A percentile compares a stretch with the other conserved stretches of the same genome.
Conservation (phyloP, 2,329 filamentous ascomycete species). For the Coniochaeta sp. region DNA sequence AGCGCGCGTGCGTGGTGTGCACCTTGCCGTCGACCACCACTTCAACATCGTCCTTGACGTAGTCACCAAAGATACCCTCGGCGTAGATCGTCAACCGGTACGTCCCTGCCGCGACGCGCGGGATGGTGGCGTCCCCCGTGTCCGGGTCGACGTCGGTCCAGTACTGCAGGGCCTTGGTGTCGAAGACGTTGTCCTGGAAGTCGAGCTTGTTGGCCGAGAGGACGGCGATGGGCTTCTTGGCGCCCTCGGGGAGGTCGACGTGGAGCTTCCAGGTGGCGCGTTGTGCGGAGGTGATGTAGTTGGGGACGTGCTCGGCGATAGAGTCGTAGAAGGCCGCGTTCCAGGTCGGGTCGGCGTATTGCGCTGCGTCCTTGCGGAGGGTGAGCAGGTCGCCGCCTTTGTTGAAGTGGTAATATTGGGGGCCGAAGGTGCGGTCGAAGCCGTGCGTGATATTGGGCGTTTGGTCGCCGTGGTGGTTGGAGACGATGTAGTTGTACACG, state of each 20-base stretch:
- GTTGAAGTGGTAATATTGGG: conserved; percentile 59
- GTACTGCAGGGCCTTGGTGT: conserved; percentile 53
- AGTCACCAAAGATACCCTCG: conserved; percentile 55
- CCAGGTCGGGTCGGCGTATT: conserved; percentile 44
- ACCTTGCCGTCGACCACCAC: conserved; percentile 32
- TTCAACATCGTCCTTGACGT: conserved; percentile 40
- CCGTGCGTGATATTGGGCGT: conserved; percentile 56
- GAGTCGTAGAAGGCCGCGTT: conserved; percentile 56
- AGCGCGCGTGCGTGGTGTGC: conserved; percentile 32
- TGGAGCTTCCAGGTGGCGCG: conserved; percentile 44
- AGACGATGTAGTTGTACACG: conserved; percentile 57
- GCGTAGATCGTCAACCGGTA: conserved; percentile 60
- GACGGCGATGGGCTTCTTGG: conserved; percentile 45
- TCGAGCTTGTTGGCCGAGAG: conserved; percentile 43
- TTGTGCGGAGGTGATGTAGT: conserved; percentile 45
- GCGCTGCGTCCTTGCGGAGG: conserved; percentile 46
- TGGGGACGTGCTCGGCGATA: conserved; percentile 51
- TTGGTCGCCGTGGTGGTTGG: conserved; percentile 56
- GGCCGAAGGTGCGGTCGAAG: conserved; percentile 60
- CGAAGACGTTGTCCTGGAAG: conserved; percentile 52
- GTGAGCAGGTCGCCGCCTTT: conserved; percentile 37
- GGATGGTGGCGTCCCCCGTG: conserved; percentile 43
- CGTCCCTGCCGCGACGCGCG: conserved; percentile 46
- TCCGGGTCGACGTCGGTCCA: conserved; percentile 43
- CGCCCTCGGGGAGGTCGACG: conserved; percentile 43